Percentiles rank a stretch among this genome's conserved stretches.
Conservation (phyloP, 139 green algal species). For the Chlamydomonas applanata region DNA sequence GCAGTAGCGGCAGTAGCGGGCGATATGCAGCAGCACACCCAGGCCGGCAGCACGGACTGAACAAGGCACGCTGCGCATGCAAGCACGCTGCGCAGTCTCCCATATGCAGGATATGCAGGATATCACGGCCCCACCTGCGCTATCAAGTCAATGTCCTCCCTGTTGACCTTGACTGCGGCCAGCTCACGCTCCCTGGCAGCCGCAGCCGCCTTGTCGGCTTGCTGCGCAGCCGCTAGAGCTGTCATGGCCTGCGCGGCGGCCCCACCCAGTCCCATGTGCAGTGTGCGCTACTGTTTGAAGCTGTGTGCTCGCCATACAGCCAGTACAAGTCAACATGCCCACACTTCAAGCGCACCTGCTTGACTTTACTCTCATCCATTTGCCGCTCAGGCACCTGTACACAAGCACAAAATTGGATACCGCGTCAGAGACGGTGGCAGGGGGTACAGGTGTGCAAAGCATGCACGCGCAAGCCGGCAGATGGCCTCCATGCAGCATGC, state of each 20-base stretch:
- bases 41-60: too few relatives aligned
- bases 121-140: too few relatives aligned
- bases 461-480: neutral
- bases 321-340: too few relatives aligned
- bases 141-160: conserved; percentile 67
- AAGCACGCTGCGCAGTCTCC: too few relatives aligned
- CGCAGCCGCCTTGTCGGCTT: conserved; percentile 57
- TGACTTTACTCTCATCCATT: conserved; percentile 49
- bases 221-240: conserved; percentile 54
- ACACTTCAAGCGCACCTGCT: too few relatives aligned
- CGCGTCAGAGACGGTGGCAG: neutral
- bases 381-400: conserved; percentile 43
- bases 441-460: neutral
- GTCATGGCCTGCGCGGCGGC: conserved; percentile 66
- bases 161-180: conserved; percentile 69
- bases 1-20: too few relatives aligned
- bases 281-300: neutral
- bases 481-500: neutral
- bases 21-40: too few relatives aligned
- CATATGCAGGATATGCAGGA: too few relatives aligned
- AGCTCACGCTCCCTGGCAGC: conserved; percentile 67
- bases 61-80: too few relatives aligned
- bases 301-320: too few relatives aligned
- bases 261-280: too few relatives aligned
- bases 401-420: neutral